A percentile compares a stretch with the other conserved stretches of the same genome.
Conservation (phyloP, 805 yeast genomes). For the Ogataea kodamae region DNA sequence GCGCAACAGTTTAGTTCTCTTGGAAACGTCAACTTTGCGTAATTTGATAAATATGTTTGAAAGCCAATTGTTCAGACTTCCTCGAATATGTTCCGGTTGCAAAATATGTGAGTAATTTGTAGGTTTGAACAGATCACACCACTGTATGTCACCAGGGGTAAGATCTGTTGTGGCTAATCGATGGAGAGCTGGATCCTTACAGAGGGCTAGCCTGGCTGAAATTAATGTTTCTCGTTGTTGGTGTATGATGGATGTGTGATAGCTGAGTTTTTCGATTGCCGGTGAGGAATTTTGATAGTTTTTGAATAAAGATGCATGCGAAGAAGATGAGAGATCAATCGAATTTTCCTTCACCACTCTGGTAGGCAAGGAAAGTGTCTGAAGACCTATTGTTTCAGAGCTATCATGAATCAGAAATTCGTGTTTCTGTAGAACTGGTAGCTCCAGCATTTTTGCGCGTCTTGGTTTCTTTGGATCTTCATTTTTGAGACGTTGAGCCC, state of each 20-base stretch:
- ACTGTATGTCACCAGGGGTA: slow-evolving; percentile 23
- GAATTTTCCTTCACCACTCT: background rate
- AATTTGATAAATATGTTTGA: slow-evolving; percentile 35
- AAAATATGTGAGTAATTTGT: slow-evolving; percentile 33
- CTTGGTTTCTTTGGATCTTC: slow-evolving; percentile 18
- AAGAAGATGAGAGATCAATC: background rate
- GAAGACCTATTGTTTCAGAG: slow-evolving; percentile 2
- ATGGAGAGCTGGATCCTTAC: slow-evolving; percentile 7
- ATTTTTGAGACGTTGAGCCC: slow-evolving; percentile 25
- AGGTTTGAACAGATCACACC: slow-evolving; percentile 48
- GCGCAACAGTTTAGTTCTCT: slow-evolving; percentile 22
- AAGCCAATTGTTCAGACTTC: slow-evolving; percentile 39
- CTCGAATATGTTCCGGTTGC: slow-evolving; percentile 27
- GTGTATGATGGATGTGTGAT: background rate
- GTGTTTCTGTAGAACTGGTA: slow-evolving; percentile 30
- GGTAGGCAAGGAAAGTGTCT: background rate
- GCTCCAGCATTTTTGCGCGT: slow-evolving; percentile 28
- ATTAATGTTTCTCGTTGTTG: slow-evolving; percentile 1
- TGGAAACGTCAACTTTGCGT: slow-evolving; percentile 27
- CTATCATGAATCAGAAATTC: slow-evolving; percentile 36
- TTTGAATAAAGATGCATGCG: slow-evolving; percentile 6
- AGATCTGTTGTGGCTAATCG: slow-evolving; percentile 4
- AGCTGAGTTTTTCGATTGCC: background rate
- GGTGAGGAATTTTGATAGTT: background rate
- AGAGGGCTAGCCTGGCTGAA: slow-evolving; percentile 3